Evolutionary conservation across 139 green algal genomes (phyloP).

Genomic region (Chlorella sp.): DNA sequence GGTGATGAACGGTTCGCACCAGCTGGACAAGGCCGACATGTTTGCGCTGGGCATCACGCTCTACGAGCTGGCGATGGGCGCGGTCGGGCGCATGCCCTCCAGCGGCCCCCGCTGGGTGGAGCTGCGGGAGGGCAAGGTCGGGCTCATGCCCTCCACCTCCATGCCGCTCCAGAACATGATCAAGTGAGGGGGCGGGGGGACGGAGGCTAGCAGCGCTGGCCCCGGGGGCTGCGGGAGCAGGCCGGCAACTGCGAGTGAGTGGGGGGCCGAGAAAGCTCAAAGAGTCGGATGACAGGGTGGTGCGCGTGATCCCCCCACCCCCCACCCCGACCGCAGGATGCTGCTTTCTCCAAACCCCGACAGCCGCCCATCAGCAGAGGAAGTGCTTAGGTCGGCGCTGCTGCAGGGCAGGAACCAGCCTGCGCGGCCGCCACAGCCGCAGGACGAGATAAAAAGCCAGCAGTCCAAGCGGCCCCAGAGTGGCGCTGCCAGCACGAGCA

Average conservation of each 20-base stretch:
- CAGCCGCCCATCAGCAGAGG: slow-evolving; percentile 58
- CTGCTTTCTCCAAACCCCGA: slow-evolving; percentile 62
- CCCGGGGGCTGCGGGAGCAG: neutral
- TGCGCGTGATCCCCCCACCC: neutral
- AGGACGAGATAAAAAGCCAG: too few relatives aligned
- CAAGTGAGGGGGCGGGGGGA: slow-evolving; percentile 26
- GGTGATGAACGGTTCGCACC: slow-evolving; percentile 69
- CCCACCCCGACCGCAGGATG: neutral
- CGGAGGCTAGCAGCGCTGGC: neutral
- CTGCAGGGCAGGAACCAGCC: slow-evolving; percentile 1
- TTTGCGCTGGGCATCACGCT: slow-evolving; percentile 85
- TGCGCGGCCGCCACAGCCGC: too few relatives aligned
- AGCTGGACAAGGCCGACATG: slow-evolving; percentile 88
- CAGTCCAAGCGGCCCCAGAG: too few relatives aligned
- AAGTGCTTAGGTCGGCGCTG: slow-evolving; percentile 31
- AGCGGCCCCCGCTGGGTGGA: slow-evolving; percentile 55
- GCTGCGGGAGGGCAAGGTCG: slow-evolving; percentile 62
- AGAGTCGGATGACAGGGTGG: neutral
- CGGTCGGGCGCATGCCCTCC: slow-evolving; percentile 54
- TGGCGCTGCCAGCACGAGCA: too few relatives aligned
- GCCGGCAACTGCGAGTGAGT: neutral
- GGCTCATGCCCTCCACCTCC: slow-evolving; percentile 57
- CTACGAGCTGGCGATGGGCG: slow-evolving; percentile 78
- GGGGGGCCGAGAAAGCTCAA: neutral
- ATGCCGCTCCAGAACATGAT: slow-evolving; percentile 54